A percentile compares a stretch with the other conserved stretches of the same genome.
Conservation (phyloP, 1,284 basidiomycete genomes). For the Trichosporon sp. region DNA sequence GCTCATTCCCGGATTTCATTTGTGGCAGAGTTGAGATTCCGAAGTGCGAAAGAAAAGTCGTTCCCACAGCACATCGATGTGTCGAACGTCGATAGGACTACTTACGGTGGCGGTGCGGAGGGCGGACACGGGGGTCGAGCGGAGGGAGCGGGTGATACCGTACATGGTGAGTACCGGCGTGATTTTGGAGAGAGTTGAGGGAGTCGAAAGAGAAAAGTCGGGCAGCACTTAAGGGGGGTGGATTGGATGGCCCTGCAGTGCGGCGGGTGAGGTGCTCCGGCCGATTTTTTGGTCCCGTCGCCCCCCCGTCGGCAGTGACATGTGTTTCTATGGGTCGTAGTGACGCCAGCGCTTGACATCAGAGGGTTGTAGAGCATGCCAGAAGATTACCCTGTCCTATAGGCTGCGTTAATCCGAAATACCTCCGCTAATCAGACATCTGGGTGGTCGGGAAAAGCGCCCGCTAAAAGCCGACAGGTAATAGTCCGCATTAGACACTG, state of each 20-base stretch:
- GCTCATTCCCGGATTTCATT: not conserved
- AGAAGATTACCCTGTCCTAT: not conserved
- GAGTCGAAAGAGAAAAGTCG: constrained; percentile 21
- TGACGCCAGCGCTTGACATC: not conserved
- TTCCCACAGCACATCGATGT: too few relatives aligned
- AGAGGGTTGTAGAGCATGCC: constrained; percentile 8
- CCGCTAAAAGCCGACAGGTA: constrained; percentile 4
- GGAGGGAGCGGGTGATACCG: constrained; percentile 48
- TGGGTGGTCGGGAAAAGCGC: not conserved
- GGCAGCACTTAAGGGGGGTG: not conserved
- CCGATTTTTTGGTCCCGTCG: constrained; percentile 20
- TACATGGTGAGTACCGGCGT: constrained; percentile 40
- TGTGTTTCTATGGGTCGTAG: not conserved
- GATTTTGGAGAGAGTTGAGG: constrained; percentile 20
- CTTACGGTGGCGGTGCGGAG: constrained; percentile 39
- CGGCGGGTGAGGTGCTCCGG: constrained; percentile 16
- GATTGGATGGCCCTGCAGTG: not conserved
- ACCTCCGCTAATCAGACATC: constrained; percentile 10
- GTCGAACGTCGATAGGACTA: constrained; percentile 4
- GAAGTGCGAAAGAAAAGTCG: not conserved
- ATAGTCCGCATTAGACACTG: not conserved
- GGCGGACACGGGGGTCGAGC: constrained; percentile 33
- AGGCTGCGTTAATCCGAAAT: not conserved
- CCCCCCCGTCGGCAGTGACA: constrained; percentile 2
- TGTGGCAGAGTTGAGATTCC: not conserved